phyloP scores from a whole-genome alignment of 306 rosid genomes.

The Sindora glabra region DNA sequence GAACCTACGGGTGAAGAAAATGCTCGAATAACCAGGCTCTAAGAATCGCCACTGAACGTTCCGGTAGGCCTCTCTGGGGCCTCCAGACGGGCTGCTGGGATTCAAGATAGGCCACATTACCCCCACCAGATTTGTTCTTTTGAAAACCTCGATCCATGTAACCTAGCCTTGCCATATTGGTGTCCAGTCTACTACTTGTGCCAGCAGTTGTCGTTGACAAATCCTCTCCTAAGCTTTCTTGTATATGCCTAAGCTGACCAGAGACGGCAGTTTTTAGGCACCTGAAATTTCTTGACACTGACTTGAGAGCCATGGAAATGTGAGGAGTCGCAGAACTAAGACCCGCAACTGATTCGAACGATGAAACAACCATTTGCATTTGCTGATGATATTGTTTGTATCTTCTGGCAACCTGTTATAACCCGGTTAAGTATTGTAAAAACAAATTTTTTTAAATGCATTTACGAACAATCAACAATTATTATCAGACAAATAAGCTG shows the following conservation, averaged over 20 bases:
- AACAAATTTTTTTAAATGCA: too few species aligned
- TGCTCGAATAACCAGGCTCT: constrained; percentile 95
- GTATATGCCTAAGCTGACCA: constrained; percentile 46
- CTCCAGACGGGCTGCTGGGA: constrained; percentile 70
- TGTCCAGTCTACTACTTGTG: constrained; percentile 28
- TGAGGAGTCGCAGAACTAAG: constrained; percentile 75
- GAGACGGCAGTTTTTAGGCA: constrained; percentile 50
- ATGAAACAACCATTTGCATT: constrained; percentile 87
- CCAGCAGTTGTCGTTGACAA: constrained; percentile 29
- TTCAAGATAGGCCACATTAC: constrained; percentile 36
- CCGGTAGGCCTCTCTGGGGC: constrained; percentile 96
- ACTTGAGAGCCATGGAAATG: constrained; percentile 54
- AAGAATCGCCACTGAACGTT: constrained; percentile 77
- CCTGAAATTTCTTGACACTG: constrained; percentile 58
- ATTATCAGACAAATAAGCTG: too few species aligned
- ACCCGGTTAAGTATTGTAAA: too few species aligned
- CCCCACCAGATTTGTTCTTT: constrained; percentile 37
- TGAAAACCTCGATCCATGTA: constrained; percentile 55
- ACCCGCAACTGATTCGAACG: constrained; percentile 86
- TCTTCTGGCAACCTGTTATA: constrained; percentile 54
- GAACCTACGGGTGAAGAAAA: constrained; percentile 94
- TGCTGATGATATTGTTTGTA: constrained; percentile 87
- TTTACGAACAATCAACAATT: too few species aligned
- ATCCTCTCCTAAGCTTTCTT: constrained; percentile 51
- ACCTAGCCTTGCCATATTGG: constrained; percentile 24